Evolutionary conservation across 371 early-diverging fungal species (phyloP).

Genomic region (Circinella minor): DNA sequence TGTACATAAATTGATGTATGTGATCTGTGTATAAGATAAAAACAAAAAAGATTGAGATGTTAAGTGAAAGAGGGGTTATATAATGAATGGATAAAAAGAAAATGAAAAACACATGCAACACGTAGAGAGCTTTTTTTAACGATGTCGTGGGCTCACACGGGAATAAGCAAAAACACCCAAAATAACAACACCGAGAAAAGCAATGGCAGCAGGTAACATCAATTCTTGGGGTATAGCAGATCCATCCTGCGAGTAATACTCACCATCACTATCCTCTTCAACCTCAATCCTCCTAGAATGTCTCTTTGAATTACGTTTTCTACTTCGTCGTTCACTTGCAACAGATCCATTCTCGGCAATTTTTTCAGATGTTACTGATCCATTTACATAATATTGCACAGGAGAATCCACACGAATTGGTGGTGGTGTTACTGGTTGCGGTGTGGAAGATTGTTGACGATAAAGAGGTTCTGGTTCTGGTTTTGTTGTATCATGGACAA

Average conservation of each 20-base stretch:
- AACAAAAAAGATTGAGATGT: no score
- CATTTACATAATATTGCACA: slow-evolving; percentile 10
- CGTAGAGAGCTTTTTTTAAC: slow-evolving; percentile 1
- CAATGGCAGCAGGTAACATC: slow-evolving; percentile 65
- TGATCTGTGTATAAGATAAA: no score
- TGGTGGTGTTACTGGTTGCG: not conserved
- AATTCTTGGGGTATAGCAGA: slow-evolving; percentile 57
- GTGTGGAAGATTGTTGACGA: not conserved
- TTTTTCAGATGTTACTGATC: not conserved
- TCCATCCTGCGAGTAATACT: slow-evolving; percentile 1
- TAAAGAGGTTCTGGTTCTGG: not conserved
- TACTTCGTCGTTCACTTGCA: not conserved
- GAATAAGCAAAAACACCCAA: slow-evolving; percentile 60
- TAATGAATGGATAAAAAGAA: not conserved
- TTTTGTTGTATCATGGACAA: slow-evolving; percentile 50
- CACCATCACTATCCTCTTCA: slow-evolving; percentile 10
- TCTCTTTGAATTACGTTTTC: slow-evolving; percentile 13
- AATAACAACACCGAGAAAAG: slow-evolving; percentile 61
- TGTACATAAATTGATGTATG: no score
- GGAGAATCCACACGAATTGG: slow-evolving; percentile 13
- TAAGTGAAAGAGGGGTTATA: not conserved
- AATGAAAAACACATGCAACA: not conserved
- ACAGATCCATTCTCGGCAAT: slow-evolving; percentile 2
- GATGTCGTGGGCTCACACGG: slow-evolving; percentile 21
- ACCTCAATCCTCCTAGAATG: slow-evolving; percentile 9